Conservation (phyloP, 2,329 filamentous ascomycete genomes). For the Clonostachys byssicola region DNA sequence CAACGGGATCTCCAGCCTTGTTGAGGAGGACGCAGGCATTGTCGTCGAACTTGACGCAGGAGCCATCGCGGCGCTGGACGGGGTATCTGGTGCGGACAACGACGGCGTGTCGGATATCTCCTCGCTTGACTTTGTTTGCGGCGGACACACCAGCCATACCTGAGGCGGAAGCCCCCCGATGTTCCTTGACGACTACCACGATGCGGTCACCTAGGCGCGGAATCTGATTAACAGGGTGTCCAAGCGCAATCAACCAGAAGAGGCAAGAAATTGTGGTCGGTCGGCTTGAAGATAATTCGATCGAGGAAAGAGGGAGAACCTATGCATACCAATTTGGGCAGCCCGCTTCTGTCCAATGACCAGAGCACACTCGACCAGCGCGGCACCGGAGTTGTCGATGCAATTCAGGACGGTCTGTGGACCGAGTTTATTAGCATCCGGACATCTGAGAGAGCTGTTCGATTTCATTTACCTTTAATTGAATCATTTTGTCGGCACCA, state of each 20-base stretch:
- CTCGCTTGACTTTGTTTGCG: conserved; percentile 89
- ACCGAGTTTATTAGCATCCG: background rate
- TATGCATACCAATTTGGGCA: conserved; percentile 75
- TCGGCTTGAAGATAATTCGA: background rate
- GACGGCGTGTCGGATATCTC: conserved; percentile 94
- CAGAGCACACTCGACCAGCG: conserved; percentile 93
- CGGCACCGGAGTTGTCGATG: conserved; percentile 99
- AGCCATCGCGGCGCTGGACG: conserved; percentile 82
- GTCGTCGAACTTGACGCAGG: conserved; percentile 89
- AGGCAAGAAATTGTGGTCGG: no score
- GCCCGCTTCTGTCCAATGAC: conserved; percentile 86
- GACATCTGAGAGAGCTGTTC: background rate
- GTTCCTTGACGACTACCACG: conserved; percentile 96
- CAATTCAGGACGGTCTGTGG: conserved; percentile 90
- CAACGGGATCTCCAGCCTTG: conserved; percentile 93
- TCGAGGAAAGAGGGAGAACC: background rate
- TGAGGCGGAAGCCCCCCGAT: conserved; percentile 73
- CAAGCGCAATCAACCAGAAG: no score
- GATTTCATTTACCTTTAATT: conserved; percentile 64
- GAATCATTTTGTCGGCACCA: conserved; percentile 67
- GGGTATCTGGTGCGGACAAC: conserved; percentile 90
- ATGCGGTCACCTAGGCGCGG: conserved; percentile 73
- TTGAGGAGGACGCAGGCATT: conserved; percentile 97
- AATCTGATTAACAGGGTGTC: no score
- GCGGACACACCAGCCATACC: conserved; percentile 68